Percentiles rank a stretch among this genome's conserved stretches.
These are phyloP conservation scores for Talaromyces adpressus DNA, from an alignment of 495 filamentous ascomycete species.

Conservation along the genomic window DNA sequence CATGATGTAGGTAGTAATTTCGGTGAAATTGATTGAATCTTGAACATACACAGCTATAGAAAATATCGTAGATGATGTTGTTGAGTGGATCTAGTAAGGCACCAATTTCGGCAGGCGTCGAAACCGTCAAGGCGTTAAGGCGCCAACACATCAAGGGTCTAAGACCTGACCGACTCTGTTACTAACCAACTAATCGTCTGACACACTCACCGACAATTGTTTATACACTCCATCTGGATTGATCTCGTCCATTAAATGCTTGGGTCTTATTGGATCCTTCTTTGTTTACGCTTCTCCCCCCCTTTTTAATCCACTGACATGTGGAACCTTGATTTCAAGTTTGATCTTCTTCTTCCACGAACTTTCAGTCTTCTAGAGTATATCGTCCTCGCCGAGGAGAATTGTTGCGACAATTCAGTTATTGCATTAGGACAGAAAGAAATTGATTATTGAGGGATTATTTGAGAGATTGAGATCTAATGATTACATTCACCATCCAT, in stretches of 20 bases:
- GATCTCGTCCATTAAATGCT: not conserved
- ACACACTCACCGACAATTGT: not conserved
- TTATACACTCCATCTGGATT: not conserved
- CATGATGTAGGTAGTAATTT: not conserved
- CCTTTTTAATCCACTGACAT: not conserved
- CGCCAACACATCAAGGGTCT: not conserved
- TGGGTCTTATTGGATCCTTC: not conserved
- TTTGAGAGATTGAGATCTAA: not conserved
- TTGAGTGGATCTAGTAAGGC: not conserved
- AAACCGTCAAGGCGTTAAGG: not conserved
- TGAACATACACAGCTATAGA: too few relatives aligned
- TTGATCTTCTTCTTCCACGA: not conserved
- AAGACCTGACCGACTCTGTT: not conserved
- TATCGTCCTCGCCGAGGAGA: not conserved
- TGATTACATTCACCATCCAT: not conserved
- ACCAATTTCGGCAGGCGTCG: not conserved
- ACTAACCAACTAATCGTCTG: not conserved
- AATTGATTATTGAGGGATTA: not conserved
- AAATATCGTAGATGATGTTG: too few relatives aligned
- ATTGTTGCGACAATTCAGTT: not conserved
- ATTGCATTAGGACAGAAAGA: not conserved
- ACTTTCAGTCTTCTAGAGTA: not conserved
- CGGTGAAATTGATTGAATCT: not conserved
- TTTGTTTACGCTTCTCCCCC: not conserved
- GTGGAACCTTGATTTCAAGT: not conserved